A percentile compares a stretch with the other conserved stretches of the same genome.
phyloP scores from a whole-genome alignment of 805 yeast species.

The Cyberlindnera americana region DNA sequence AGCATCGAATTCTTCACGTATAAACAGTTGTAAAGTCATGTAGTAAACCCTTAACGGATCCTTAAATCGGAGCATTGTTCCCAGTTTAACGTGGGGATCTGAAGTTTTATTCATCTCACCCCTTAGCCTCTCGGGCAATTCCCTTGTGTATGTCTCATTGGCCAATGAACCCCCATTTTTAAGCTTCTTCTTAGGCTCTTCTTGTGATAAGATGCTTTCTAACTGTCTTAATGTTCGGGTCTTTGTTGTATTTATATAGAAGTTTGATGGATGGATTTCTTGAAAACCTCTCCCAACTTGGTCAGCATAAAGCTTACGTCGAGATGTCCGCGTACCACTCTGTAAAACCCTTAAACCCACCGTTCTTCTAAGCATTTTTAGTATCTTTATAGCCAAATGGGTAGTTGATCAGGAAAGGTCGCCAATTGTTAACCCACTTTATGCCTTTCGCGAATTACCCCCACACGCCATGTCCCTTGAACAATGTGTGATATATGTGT shows the following conservation, averaged over 20 bases:
- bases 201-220: neutral
- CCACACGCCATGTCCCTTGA: no score
- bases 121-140: constrained; percentile 8
- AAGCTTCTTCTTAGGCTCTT: neutral
- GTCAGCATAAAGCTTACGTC: constrained; percentile 15
- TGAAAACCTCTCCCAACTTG: constrained; percentile 4
- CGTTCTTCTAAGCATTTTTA: constrained; percentile 12
- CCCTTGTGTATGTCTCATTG: constrained; percentile 1
- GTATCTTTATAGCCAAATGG: no score
- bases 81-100: constrained; percentile 21
- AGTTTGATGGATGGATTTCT: constrained; percentile 2
- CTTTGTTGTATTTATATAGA: constrained; percentile 3
- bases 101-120: constrained; percentile 5
- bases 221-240: neutral
- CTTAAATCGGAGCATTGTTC: constrained; percentile 10
- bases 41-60: constrained; percentile 12
- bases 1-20: constrained; percentile 12
- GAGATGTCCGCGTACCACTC: constrained; percentile 1
- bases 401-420: no score
- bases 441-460: no score
- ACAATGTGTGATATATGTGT: no score
- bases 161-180: constrained; percentile 4
- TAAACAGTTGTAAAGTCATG: constrained; percentile 8
- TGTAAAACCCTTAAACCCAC: constrained; percentile 8
- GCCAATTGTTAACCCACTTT: no score